Base-by-base conservation (phyloP, 805 yeast genomes). In the Groenewaldozyma salmanticensis region DNA sequence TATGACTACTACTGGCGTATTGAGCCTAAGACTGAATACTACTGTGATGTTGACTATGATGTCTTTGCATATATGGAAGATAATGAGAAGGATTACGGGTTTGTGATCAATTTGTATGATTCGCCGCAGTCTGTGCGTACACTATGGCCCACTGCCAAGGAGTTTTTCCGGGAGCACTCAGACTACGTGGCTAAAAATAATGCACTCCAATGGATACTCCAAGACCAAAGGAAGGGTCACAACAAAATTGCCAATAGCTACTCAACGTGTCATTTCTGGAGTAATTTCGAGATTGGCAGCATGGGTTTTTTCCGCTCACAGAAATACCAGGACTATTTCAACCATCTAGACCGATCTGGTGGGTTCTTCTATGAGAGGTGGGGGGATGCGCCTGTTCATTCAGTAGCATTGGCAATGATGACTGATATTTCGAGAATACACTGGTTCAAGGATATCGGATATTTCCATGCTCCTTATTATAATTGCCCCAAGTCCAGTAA, bases 311-410 rank as follows among this genome's bases (percentile, higher is more conserved):
- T 68, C 61, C 64, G 95, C 39, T 62, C 71, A 19, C 78, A 81
- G 40, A 75, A 86, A 1, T 86, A 85, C 54, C 64, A 67, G 31
- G 60, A 62, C 9, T 85, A 81, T 75, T 74, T 79, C 52, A 63
- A 79, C 24, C 62, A 67, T 52, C 61, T 86, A 31, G 95, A 85
- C 43, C 46, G 67, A 3, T 60, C 77, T 1, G 92, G 94, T 16
- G 90, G 90, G 3, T 85, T 85, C 53, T 86, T 83, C 58, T 86
- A 86, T 53, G 95, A 86, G 58, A 63, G 95, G 42, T 85, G 95
- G 95, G 95, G 95, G 2, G 95, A 85, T 64, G 95, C 94, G 0
- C 95, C 95, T 0, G 92, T 85, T 1, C 92, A 84, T 57, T 75
- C 87, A 2, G 53, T 86, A 34, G 95, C 90, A 0, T 60, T 84